Conservation (phyloP, 148 eudicot genomes). For the Pouteria glomerata region DNA sequence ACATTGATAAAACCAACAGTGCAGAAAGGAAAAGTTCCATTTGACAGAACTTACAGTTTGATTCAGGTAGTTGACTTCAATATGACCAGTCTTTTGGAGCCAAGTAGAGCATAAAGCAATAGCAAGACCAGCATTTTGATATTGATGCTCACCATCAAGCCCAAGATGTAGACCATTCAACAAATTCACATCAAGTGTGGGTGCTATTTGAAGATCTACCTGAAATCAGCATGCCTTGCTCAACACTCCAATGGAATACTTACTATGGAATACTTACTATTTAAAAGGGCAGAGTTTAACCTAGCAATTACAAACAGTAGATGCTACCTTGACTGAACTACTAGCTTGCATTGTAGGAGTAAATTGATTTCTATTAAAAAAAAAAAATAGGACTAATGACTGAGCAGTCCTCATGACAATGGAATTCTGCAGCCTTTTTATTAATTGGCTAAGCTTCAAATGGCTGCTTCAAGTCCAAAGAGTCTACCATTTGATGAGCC, state of each 20-base stretch:
- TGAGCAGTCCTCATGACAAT: not conserved
- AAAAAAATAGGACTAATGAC: not conserved
- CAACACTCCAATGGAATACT: not conserved
- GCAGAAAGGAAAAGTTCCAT: not conserved
- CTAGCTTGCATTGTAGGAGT: not conserved
- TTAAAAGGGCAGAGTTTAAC: not conserved
- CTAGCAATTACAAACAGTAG: not conserved
- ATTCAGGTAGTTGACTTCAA: conserved; percentile 43
- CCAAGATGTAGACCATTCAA: conserved; percentile 67
- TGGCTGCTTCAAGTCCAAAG: not conserved
- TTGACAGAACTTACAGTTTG: conserved; percentile 40
- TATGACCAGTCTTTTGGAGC: conserved; percentile 78
- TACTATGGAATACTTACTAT: not conserved
- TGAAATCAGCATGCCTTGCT: conserved; percentile 27
- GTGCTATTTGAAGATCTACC: conserved; percentile 71
- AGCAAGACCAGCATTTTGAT: conserved; percentile 90
- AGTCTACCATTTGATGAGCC: not conserved
- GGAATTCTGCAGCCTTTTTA: not conserved
- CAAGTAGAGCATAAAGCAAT: conserved; percentile 80
- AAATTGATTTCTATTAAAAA: too few species aligned
- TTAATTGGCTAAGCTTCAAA: not conserved
- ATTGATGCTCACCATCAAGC: conserved; percentile 90
- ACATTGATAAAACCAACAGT: not conserved
- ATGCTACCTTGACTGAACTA: not conserved
- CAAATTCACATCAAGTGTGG: conserved; percentile 50